Evolutionary conservation across 129 eudicot genomes (phyloP), one percentile per base, ranked within the genome.

Genomic region (Chrysanthemum seticuspe): DNA sequence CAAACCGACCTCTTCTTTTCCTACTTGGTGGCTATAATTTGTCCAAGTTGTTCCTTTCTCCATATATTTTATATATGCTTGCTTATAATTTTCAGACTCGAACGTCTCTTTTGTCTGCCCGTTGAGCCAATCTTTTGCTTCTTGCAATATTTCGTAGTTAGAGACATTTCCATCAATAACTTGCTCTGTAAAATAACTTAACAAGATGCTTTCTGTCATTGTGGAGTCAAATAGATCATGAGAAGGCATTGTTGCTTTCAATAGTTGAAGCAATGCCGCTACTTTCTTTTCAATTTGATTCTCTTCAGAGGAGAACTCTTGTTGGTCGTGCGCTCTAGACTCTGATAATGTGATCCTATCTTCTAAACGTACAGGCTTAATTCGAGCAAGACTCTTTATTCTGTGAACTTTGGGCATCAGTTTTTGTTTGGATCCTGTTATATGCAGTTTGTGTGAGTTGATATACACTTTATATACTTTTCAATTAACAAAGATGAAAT

Each of bases 311-410:
- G 14, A 40, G 6, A 27, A 48, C 57, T 63, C 45, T 3, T 63
- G 67, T 52, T 76, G 60, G 25, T 68, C 6, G 52, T 31, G 62
- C 9, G 34, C 14, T 60, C 5, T 61, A 31, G 81, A 68, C 49
- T 77, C 77, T 16, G 67, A 71, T 45, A 78, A 64, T 11, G 74
- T 50, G 6, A 93, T 80, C 59, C 85, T 78, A 31, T 76, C 82
- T 66, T 87, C 89, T 76, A 93, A 77, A 69, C 82, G 83, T 11
- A 89, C 78, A 1, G 98, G 96, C 68, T 84, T 85, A 2, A 89
- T 80, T 44, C 68, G 65, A 25, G 83, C 60, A 9, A 84, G 82
- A 52, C 68, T 60, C 83, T 81, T 87, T 6, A 78, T 72, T 53
- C 84, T 57, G 10, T 75, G 74, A 18, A 76, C 73, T 68, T 80